Evolutionary conservation across 2,329 filamentous ascomycete genomes (phyloP), one percentile per base, ranked within the genome.

Genomic region (Penicillium sp.): DNA sequence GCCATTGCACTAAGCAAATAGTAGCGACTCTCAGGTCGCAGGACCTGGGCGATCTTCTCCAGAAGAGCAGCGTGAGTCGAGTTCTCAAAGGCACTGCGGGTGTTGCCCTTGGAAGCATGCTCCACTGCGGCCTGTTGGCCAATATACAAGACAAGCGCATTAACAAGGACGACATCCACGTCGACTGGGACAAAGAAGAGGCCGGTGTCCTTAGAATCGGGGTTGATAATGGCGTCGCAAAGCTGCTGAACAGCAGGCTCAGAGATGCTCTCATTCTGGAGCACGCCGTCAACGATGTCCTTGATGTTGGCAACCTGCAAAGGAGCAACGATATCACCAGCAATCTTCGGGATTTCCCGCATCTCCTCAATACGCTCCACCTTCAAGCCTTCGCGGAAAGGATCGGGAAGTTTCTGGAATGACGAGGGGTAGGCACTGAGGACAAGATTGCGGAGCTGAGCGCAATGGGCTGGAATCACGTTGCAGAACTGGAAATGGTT

Each of bases 361-460:
- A 88, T 85, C 58, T 93, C 89, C 48, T 92, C 88, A 26, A 91
- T 78, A 50, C 85, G 84, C 63, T 95, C 91, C 46, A 88, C 82
- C 71, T 92, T 92, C 52, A 91, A 75, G 1, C 88, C 88, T 22
- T 84, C 80, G 47, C 88, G 85, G 67, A 89, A 86, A 31, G 86
- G 88, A 75, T 90, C 88, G 5, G 85, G 86, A 64, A 89, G 84
- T 72, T 90, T 91, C 38, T 83, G 81, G 64, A 84, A 86, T 19
- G 83, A 84, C 5, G 83, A 83, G 25, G 88, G 90, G 59, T 86
- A 89, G 8, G 92, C 91, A 59, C 89, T 89, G 59, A 97, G 82
- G 50, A 99, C 86, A 52, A 96, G 81, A 68, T 97, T 97, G 62
- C 92, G 86, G 50, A 97, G 80, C 73, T 97, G 94, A 16, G 88